A percentile compares a stretch with the other conserved stretches of the same genome.
Evolutionary conservation across 768 basidiomycete species (phyloP).

Genomic region (Termitomyces sp.): DNA sequence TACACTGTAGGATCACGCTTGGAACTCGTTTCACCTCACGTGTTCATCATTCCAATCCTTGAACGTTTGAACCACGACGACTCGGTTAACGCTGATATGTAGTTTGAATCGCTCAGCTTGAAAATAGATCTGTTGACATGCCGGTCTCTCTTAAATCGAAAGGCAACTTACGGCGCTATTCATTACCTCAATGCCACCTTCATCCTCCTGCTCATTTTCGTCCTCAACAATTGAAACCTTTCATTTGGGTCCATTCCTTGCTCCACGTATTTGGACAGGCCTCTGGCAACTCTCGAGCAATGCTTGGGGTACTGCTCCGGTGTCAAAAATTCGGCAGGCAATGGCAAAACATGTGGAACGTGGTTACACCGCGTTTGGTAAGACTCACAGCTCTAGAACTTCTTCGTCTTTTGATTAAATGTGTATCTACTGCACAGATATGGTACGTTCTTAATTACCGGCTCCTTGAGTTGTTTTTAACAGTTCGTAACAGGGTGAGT

Average conservation of each 20-base stretch:
- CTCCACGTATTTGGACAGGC: constrained; percentile 72
- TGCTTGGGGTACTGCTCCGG: constrained; percentile 79
- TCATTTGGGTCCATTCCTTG: constrained; percentile 52
- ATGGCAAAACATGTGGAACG: constrained; percentile 63
- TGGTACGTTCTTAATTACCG: constrained; percentile 42
- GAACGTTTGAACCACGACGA: neutral
- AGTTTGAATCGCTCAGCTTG: too few species aligned
- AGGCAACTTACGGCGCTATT: neutral
- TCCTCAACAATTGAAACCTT: constrained; percentile 40
- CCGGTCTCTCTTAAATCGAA: constrained; percentile 7
- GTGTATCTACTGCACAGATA: constrained; percentile 36
- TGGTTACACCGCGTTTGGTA: constrained; percentile 68
- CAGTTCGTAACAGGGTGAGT: constrained; percentile 15
- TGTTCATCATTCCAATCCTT: neutral
- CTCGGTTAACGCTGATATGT: neutral
- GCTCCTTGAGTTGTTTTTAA: neutral
- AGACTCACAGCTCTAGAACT: constrained; percentile 8
- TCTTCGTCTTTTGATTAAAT: constrained; percentile 2
- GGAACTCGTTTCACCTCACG: neutral
- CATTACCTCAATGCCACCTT: constrained; percentile 8
- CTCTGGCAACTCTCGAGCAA: constrained; percentile 87
- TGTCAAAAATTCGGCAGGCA: constrained; percentile 59
- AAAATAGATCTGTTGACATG: neutral
- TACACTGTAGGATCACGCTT: too few species aligned
- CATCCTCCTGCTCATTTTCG: constrained; percentile 18